Evolutionary conservation across 768 basidiomycete genomes (phyloP).

Genomic region (Tulasnella sp.): DNA sequence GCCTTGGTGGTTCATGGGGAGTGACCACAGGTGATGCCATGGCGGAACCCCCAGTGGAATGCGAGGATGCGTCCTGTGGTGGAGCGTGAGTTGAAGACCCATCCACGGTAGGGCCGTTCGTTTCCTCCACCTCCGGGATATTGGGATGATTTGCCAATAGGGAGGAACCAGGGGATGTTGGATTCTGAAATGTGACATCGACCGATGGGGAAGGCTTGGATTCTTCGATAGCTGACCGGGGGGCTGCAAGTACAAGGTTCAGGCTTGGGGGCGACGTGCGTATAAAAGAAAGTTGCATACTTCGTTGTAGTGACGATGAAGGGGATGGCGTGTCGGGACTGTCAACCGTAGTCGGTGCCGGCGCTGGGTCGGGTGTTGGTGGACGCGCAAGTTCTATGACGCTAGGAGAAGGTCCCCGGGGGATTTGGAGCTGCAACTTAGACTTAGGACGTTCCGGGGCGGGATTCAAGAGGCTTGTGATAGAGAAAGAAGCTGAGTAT

Average conservation of each 20-base stretch:
- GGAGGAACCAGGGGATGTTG: too few species aligned
- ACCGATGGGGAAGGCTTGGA: not conserved
- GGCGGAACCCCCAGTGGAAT: too few species aligned
- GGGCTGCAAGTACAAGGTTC: not conserved
- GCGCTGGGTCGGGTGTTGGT: not conserved
- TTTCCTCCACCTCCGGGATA: too few species aligned
- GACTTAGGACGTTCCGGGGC: not conserved
- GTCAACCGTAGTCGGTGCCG: not conserved
- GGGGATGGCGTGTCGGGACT: not conserved
- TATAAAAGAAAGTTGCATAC: not conserved
- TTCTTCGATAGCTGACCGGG: not conserved
- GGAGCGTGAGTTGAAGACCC: too few species aligned
- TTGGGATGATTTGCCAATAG: too few species aligned
- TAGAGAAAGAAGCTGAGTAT: not conserved
- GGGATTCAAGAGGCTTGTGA: slow-evolving; percentile 3
- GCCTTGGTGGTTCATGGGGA: too few species aligned
- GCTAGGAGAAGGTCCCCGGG: not conserved
- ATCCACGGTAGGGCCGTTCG: too few species aligned
- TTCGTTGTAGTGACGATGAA: not conserved
- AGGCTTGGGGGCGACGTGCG: not conserved
- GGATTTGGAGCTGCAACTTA: not conserved
- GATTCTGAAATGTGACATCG: too few species aligned
- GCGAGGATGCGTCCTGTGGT: too few species aligned
- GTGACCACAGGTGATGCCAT: too few species aligned
- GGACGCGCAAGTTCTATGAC: not conserved